Percentiles rank a stretch among this genome's conserved stretches.
Conservation (phyloP, 2,329 filamentous ascomycete genomes). For the Trichophyton mentagrophytes region DNA sequence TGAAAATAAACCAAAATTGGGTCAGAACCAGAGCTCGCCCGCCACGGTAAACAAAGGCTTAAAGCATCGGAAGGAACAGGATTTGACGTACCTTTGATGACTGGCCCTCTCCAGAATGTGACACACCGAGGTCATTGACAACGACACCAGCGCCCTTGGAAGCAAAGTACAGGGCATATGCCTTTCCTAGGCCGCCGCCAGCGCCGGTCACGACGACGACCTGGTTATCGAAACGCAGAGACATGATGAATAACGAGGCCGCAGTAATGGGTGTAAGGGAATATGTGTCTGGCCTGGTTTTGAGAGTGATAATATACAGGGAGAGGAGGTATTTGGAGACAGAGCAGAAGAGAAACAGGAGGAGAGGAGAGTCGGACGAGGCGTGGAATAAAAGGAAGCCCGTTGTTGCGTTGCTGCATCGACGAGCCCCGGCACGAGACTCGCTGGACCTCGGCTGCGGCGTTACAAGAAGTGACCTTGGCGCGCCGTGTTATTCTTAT, state of each 20-base stretch:
- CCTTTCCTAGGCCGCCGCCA: constrained; percentile 67
- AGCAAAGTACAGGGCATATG: constrained; percentile 79
- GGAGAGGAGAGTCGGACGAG: neutral
- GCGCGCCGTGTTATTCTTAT: neutral
- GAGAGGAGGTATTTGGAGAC: constrained; percentile 8
- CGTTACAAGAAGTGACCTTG: neutral
- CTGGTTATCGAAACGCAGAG: constrained; percentile 73
- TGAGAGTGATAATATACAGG: neutral
- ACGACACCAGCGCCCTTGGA: constrained; percentile 87
- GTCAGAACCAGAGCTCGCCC: neutral
- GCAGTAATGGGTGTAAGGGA: neutral
- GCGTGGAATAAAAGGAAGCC: neutral
- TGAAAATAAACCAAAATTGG: neutral
- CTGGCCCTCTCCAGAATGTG: constrained; percentile 82
- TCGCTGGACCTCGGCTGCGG: neutral
- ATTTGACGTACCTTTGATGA: constrained; percentile 58
- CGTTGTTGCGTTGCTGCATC: neutral
- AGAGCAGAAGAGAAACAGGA: constrained; percentile 5
- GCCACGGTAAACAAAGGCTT: neutral
- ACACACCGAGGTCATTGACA: constrained; percentile 89
- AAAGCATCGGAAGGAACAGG: neutral
- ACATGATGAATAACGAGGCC: constrained; percentile 35
- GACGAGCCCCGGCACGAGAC: neutral
- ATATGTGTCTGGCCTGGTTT: neutral
- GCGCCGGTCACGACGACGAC: constrained; percentile 81